Evolutionary conservation across 1,284 basidiomycete genomes (phyloP), one percentile per base, ranked within the genome.

Genomic region (Athelia psychrophila): DNA sequence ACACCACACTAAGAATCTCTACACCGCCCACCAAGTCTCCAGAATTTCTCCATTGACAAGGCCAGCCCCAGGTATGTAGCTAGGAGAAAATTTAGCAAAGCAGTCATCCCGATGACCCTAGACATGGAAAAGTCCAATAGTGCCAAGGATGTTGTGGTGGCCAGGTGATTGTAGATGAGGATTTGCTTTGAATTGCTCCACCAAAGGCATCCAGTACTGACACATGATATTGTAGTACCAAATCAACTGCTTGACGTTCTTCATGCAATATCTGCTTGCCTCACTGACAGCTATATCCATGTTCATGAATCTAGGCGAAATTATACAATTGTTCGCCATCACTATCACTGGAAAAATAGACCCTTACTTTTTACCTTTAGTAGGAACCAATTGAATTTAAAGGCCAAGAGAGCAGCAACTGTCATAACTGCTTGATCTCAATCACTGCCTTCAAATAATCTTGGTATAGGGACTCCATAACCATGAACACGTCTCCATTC

Each of bases 41-140:
- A 62, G 32, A 15, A 60, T 59, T 40, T 62, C 59, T 1, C 60
- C 60, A 46, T 59, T 56, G 3, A 54, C 45, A 13, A 56, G 48
- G 2, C 57, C 60, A 10, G 56, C 48, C 3, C 60, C 59, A 3
- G 35, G 20, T 6, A 60, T 53, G 20, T 60, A 59, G 23, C 54
- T 58, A 8, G 53, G 35, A 0, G 59, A 52, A 38, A 54, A 62
- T 9, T 50, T 35, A 3, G 54, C 38, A 46, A 57, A 62, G 50
- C 60, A 62, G 3, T 51, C 38, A 10, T 47, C 15, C 4, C 40
- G 12, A 48, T 62, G 60, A 4, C 50, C 54, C 9, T 54, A 54
- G 2, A 62, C 42, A 36, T 62, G 60, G 48, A 62, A 62, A 32
- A 42, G 38, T 5, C 38, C 38, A 16, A 42, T 42, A 10, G 18